phyloP scores from a whole-genome alignment of 2,329 filamentous ascomycete genomes.

The Pleoardoris graminearum region DNA sequence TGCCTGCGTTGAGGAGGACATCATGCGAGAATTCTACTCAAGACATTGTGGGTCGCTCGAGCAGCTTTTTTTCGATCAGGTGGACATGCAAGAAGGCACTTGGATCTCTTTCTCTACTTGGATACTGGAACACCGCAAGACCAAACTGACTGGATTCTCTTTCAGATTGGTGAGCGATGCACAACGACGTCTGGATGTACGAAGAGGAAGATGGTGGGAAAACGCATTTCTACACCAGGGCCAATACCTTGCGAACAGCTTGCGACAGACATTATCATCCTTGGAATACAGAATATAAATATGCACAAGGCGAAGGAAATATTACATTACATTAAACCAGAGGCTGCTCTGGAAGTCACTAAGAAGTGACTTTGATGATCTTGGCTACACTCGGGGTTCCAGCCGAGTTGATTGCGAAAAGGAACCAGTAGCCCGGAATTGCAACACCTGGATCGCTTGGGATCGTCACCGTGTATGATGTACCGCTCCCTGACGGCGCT shows the following conservation, averaged over 20 bases:
- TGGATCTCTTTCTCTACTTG: not conserved
- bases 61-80: not conserved
- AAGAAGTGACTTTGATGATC: slow-evolving; percentile 43
- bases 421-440: slow-evolving; percentile 58
- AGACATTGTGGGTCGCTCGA: not conserved
- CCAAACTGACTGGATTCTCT: not conserved
- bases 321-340: slow-evolving; percentile 3
- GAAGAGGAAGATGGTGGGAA: no score
- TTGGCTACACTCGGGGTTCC: slow-evolving; percentile 55
- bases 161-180: not conserved
- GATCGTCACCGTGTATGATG: slow-evolving; percentile 47
- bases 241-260: not conserved
- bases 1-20: not conserved
- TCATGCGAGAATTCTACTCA: not conserved
- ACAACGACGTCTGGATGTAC: no score
- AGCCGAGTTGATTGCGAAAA: slow-evolving; percentile 54
- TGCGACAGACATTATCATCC: not conserved
- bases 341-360: not conserved
- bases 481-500: slow-evolving; percentile 33
- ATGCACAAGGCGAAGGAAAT: not conserved
- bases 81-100: not conserved
- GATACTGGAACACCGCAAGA: not conserved
- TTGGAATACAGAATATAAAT: not conserved
- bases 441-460: slow-evolving; percentile 55
- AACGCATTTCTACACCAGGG: not conserved